Evolutionary conservation across 2,329 filamentous ascomycete genomes (phyloP).

Genomic region (Sclerotinia minor): DNA sequence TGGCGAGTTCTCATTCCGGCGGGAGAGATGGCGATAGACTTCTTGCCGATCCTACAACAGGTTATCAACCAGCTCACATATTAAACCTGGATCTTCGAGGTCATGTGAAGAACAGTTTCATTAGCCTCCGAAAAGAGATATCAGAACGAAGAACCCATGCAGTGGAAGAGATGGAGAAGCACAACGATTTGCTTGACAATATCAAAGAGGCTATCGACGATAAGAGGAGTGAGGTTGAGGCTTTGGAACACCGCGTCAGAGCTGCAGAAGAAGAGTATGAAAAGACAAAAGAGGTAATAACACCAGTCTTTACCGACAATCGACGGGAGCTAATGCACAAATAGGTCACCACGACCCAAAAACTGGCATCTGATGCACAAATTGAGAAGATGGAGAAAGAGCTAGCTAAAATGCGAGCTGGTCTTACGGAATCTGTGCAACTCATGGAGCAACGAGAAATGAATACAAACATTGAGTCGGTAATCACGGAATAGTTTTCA

Average conservation of each 20-base stretch:
- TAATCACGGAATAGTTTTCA: not conserved
- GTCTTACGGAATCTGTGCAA: conserved; percentile 82
- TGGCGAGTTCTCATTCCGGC: conserved; percentile 42
- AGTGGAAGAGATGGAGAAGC: conserved; percentile 89
- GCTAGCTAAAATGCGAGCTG: conserved; percentile 85
- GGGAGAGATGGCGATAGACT: conserved; percentile 67
- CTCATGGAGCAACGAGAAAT: conserved; percentile 93
- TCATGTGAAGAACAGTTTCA: conserved; percentile 74
- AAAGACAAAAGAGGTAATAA: conserved; percentile 74
- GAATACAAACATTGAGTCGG: conserved; percentile 92
- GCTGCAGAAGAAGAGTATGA: conserved; percentile 93
- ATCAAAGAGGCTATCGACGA: conserved; percentile 98
- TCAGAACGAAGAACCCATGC: conserved; percentile 81
- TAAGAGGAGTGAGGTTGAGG: conserved; percentile 88
- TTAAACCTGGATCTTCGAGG: conserved; percentile 87
- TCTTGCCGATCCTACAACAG: conserved; percentile 76
- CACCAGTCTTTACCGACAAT: not conserved
- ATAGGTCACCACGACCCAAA: conserved; percentile 72
- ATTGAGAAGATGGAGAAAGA: conserved; percentile 99
- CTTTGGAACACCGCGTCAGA: conserved; percentile 81
- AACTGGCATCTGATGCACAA: conserved; percentile 84
- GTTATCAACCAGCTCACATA: conserved; percentile 87
- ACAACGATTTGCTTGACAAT: conserved; percentile 88
- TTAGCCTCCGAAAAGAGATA: conserved; percentile 81
- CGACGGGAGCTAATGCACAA: conserved; percentile 26